These are phyloP conservation scores for Oenanthe sinensis DNA, from an alignment of 129 eudicot species.

Conservation along the genomic window DNA sequence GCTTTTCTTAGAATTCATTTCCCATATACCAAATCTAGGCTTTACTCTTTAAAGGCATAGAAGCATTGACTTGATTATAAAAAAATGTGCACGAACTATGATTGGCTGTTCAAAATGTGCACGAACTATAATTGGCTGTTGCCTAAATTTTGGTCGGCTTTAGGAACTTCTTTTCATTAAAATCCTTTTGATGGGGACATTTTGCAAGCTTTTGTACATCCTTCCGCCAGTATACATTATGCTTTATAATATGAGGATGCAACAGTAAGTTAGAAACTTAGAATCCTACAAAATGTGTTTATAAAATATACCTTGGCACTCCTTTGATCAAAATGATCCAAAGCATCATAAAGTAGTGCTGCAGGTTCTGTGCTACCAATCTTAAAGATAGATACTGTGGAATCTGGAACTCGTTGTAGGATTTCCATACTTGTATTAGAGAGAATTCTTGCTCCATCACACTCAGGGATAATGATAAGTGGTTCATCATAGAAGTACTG, in stretches of 20 bases:
- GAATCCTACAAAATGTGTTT: not conserved
- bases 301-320: conserved; percentile 77
- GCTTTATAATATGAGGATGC: not conserved
- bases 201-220: not conserved
- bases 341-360: conserved; percentile 90
- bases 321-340: conserved; percentile 91
- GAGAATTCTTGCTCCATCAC: conserved; percentile 91
- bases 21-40: not conserved
- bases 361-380: conserved; percentile 95
- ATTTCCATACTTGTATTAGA: conserved; percentile 87
- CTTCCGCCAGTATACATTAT: not conserved
- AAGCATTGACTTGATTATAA: not conserved
- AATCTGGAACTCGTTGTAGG: conserved; percentile 87
- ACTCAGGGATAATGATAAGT: conserved; percentile 76
- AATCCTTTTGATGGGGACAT: no score
- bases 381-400: conserved; percentile 81
- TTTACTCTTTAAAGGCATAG: not conserved
- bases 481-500: conserved; percentile 89
- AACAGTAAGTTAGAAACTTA: not conserved
- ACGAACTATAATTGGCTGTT: not conserved
- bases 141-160: not conserved
- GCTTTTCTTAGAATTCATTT: not conserved
- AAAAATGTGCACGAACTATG: not conserved
- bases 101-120: not conserved
- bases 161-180: not conserved